A percentile compares a stretch with the other conserved stretches of the same genome.
Conservation (phyloP, 2,329 filamentous ascomycete genomes). For the Talaromyces sp. region DNA sequence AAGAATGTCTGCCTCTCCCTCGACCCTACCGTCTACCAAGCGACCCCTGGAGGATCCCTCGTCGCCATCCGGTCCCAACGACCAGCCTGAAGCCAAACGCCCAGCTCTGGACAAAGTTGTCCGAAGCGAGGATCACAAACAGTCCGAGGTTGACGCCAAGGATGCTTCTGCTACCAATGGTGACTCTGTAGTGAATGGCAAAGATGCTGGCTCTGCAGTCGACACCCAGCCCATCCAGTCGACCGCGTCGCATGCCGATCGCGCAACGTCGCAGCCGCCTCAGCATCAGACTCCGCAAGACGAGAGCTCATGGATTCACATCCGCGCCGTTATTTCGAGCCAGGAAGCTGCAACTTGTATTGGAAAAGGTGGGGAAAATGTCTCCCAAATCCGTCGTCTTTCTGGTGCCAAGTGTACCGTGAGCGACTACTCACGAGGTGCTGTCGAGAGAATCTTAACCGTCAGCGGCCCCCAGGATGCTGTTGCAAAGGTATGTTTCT, state of each 20-base stretch:
- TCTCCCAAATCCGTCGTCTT: conserved; percentile 90
- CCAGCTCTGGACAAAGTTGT: conserved; percentile 90
- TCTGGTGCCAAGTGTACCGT: conserved; percentile 98
- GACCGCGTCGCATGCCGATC: conserved; percentile 54
- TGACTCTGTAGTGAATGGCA: conserved; percentile 64
- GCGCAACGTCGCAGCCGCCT: conserved; percentile 41
- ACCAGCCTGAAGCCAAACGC: conserved; percentile 95
- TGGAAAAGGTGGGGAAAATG: conserved; percentile 97
- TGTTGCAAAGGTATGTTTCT: conserved; percentile 75
- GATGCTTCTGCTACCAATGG: conserved; percentile 39
- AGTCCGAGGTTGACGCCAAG: conserved; percentile 42
- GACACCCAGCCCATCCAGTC: conserved; percentile 60
- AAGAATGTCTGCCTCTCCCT: conserved; percentile 66
- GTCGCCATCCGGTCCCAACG: conserved; percentile 83
- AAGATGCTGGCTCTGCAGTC: conserved; percentile 40
- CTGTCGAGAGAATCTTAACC: conserved; percentile 94
- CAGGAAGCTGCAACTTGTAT: conserved; percentile 97
- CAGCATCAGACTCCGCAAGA: conserved; percentile 61
- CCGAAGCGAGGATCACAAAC: conserved; percentile 57
- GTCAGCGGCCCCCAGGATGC: conserved; percentile 96
- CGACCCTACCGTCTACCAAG: conserved; percentile 59
- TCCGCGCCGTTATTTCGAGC: conserved; percentile 94
- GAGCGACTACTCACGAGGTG: conserved; percentile 95
- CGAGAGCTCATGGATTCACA: conserved; percentile 94
- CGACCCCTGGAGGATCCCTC: conserved; percentile 95